A percentile compares a stretch with the other conserved stretches of the same genome.
Conservation (phyloP, 148 eudicot genomes). For the Fagopyrum esculentum region DNA sequence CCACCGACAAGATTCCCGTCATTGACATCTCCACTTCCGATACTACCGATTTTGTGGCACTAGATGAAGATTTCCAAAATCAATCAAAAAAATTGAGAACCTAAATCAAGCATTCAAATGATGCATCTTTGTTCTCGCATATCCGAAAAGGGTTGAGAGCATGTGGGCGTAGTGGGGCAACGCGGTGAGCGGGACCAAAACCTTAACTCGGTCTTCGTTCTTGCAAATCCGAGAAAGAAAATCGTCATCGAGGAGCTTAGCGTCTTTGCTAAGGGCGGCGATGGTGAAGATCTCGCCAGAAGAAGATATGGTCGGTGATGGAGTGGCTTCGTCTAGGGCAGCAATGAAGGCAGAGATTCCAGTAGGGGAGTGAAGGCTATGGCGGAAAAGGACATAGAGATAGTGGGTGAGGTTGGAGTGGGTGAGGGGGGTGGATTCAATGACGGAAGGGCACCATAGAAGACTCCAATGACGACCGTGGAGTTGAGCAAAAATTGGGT, state of each 20-base stretch:
- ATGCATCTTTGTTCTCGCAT: no score
- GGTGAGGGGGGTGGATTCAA: conserved; percentile 42
- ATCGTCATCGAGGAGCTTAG: conserved; percentile 35
- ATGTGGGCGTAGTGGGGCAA: conserved; percentile 24
- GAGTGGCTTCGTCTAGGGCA: conserved; percentile 25
- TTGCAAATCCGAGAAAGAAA: conserved; percentile 29
- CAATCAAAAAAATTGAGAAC: no score
- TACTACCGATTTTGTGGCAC: no score
- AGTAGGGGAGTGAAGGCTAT: conserved; percentile 76
- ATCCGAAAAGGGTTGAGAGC: no score
- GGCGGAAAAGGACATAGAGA: conserved; percentile 44
- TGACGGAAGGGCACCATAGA: conserved; percentile 68
- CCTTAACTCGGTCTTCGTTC: conserved; percentile 30
- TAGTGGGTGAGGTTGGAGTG: conserved; percentile 26
- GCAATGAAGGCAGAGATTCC: conserved; percentile 62
- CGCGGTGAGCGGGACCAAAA: conserved; percentile 45
- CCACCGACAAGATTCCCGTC: no score
- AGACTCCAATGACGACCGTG: conserved; percentile 44
- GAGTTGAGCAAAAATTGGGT: conserved; percentile 10
- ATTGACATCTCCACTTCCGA: no score
- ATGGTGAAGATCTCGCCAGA: conserved; percentile 30
- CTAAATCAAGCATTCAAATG: no score
- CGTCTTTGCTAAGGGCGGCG: conserved; percentile 66
- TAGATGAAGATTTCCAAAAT: no score
- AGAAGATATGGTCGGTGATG: conserved; percentile 22